A percentile compares a stretch with the other conserved stretches of the same genome.
These are phyloP conservation scores for Sarcomyxa edulis DNA, from an alignment of 768 basidiomycete genomes.

Conservation along the genomic window DNA sequence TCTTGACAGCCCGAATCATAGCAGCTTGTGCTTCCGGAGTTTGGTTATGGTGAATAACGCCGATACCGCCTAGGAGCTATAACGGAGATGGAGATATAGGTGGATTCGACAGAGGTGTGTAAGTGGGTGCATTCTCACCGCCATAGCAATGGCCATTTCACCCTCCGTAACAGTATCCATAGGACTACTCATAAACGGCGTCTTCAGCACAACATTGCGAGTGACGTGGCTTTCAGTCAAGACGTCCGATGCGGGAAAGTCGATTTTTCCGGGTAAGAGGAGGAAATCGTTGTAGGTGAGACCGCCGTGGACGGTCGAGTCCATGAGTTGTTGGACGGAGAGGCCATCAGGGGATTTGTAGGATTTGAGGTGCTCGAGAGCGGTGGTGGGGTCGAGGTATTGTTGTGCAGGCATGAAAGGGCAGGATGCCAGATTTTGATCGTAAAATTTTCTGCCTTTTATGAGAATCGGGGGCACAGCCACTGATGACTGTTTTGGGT, in stretches of 20 bases:
- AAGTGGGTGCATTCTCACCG: constrained; percentile 47
- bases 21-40: constrained; percentile 79
- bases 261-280: constrained; percentile 90
- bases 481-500: no score
- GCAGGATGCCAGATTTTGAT: no score
- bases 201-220: constrained; percentile 86
- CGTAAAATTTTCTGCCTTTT: no score
- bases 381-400: constrained; percentile 64
- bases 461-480: no score
- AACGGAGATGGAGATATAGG: constrained; percentile 6
- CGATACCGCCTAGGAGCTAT: constrained; percentile 89
- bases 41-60: constrained; percentile 98
- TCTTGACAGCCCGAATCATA: constrained; percentile 97
- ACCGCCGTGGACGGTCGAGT: constrained; percentile 80
- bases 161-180: constrained; percentile 99
- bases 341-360: constrained; percentile 81
- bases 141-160: constrained; percentile 90
- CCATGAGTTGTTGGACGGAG: constrained; percentile 79
- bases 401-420: constrained; percentile 24
- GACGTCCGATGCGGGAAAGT: constrained; percentile 82
- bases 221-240: constrained; percentile 83
- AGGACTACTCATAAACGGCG: constrained; percentile 94
- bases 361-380: constrained; percentile 67
- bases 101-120: constrained; percentile 8
- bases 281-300: constrained; percentile 98